Evolutionary conservation across 495 filamentous ascomycete species (phyloP), one percentile per base, ranked within the genome.

Genomic region (Hypoxylon trugodes): DNA sequence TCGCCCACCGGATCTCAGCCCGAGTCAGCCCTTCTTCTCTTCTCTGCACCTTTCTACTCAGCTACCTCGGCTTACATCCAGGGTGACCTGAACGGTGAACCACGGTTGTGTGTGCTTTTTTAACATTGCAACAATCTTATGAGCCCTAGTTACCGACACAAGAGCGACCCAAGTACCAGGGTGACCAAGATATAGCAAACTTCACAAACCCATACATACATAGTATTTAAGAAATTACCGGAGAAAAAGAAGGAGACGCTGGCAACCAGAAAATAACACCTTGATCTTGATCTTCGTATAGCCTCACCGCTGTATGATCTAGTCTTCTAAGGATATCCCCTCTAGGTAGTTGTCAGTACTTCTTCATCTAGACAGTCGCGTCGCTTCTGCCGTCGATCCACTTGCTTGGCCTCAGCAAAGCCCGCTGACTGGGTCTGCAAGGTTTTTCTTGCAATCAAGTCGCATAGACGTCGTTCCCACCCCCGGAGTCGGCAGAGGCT

Each of bases 1-100:
- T 38, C 25, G 46, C 51, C 57, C 50, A 41, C 51, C 30, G 42
- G 57, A 52, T 58, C 57, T 66, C 63, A 66, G 19, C 24, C 50
- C 40, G 63, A 61, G 56, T 66, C 56, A 57, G 57, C 35, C 12
- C 50, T 36, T 45, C 30, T 25, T 33, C 38, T 35, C 46, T 46
- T 58, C 51, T 40, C 42, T 35, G 16, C 38, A 49, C 24, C 6
- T 47, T 41, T 56, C 45, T 45, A 41, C 42, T 47, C 46, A 61
- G 46, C 45, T 46, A 36, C 38, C 24, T 19, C 26, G 16, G 18
- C 32, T 25, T 45, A 13, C 13, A 45, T 43, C 45, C 45, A 47
- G 28, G 56, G 43, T 57, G 28, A 13, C 50, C 33, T 35, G 51
- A 49, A 26, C 28, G 40, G 8, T 37, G 47, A 58, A 28, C 36